Percentiles rank a stretch among this genome's conserved stretches.
These are phyloP conservation scores for Pseudogymnoascus sp. DNA, from an alignment of 2,329 filamentous ascomycete species.

Conservation along the genomic window DNA sequence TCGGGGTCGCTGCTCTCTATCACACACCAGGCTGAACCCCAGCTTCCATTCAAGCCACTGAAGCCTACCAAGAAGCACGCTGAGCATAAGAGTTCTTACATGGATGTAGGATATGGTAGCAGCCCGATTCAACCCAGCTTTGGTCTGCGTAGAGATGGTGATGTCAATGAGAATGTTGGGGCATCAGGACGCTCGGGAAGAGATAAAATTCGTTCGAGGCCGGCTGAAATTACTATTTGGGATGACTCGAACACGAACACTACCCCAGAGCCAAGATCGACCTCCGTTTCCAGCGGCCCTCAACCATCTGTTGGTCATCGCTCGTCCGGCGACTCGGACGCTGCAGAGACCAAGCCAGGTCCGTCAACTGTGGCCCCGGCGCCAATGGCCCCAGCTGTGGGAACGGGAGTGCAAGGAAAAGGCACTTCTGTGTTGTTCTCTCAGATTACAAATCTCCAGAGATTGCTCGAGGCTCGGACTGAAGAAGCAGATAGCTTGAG, in stretches of 20 bases:
- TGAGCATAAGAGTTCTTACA: not conserved
- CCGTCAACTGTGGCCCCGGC: not conserved
- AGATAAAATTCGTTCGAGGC: not conserved
- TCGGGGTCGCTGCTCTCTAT: not conserved
- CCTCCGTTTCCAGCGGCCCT: not conserved
- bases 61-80: not conserved
- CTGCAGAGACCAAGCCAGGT: not conserved
- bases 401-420: not conserved
- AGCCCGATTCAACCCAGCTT: not conserved
- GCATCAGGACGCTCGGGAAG: not conserved
- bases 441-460: constrained; percentile 44
- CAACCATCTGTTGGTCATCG: not conserved
- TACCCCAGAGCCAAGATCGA: not conserved
- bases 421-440: constrained; percentile 35
- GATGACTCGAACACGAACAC: not conserved
- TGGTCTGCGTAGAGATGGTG: not conserved
- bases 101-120: not conserved
- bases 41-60: not conserved
- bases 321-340: not conserved
- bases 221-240: not conserved
- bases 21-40: not conserved
- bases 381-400: not conserved
- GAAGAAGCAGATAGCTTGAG: constrained; percentile 42
- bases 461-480: constrained; percentile 37
- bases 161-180: not conserved